Base-by-base conservation (phyloP, 371 early-diverging fungal species). In the Lichtheimia hyalospora region DNA sequence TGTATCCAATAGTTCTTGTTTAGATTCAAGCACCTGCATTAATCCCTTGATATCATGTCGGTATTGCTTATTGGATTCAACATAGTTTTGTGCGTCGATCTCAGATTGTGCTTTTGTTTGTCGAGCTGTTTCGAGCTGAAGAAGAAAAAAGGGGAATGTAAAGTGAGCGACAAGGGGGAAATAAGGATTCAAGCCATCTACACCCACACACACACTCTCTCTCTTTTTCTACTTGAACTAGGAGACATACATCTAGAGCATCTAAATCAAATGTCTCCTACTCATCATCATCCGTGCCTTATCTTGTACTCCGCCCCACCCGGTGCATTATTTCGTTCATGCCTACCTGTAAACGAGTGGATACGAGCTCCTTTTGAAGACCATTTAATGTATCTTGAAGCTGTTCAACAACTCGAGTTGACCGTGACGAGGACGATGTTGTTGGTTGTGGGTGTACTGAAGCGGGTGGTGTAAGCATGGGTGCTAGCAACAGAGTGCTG, bases 381-480 rank as follows among this genome's bases (percentile, higher is more conserved):
- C 44, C 49, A 6, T 72, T 70, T 18, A 66, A 56, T 42, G 58
- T 74, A 48, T 60, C 58, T 41, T 58, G 67, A 3, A 74, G 56
- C 50, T 79, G 76, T 49, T 76, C 80, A 56, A 74, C 62, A 3
- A 74, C 76, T 40, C 70, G 70, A 12, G 64, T 71, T 21, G 76
- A 68, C 54, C 79, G 46, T 7, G 77, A 64, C 15, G 61, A 61
- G 12, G 49, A 63, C 25, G 69, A 70, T 27, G 66, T 55, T 18
- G 70, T 64, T 4, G 74, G 78, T 60, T 69, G 69, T 8, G 68
- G 70, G 34, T 70, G 61, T 6, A 69, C 58, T 12, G 69, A 48
- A 34, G 34, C 10, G 16, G 61, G 54, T 43, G 57, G 28, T 41
- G 57, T 46, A 8, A 61, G 50, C 61, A 61, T 61, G 14, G 61